Percentiles rank a stretch among this genome's conserved stretches.
These are phyloP conservation scores for Solioccasus polychromus DNA, from an alignment of 768 basidiomycete genomes.

Conservation along the genomic window DNA sequence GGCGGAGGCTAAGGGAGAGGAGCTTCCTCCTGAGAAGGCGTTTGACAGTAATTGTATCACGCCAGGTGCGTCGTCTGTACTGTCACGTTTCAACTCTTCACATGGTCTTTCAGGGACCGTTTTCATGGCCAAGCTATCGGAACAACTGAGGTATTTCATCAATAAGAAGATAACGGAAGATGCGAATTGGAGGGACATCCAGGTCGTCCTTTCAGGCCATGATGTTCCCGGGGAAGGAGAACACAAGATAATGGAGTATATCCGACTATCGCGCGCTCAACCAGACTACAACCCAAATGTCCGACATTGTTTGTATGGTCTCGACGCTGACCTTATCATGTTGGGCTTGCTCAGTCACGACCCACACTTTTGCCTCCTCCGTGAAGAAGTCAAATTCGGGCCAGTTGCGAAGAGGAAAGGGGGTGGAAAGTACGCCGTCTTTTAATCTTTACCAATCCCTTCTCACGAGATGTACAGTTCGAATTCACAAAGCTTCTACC, in stretches of 20 bases:
- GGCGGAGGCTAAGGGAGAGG: slow-evolving; percentile 86
- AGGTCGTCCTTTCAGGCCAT: slow-evolving; percentile 94
- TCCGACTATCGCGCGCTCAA: slow-evolving; percentile 90
- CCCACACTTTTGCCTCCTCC: slow-evolving; percentile 95
- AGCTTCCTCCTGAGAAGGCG: slow-evolving; percentile 88
- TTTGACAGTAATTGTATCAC: slow-evolving; percentile 99
- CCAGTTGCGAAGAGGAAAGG: slow-evolving; percentile 72
- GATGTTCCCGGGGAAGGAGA: slow-evolving; percentile 99
- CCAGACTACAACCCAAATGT: slow-evolving; percentile 95
- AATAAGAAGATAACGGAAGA: slow-evolving; percentile 99
- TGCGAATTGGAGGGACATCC: slow-evolving; percentile 87
- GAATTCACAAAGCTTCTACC: slow-evolving; percentile 88
- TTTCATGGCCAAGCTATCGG: slow-evolving; percentile 93
- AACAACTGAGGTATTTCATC: slow-evolving; percentile 91
- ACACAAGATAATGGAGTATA: slow-evolving; percentile 99
- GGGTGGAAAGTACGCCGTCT: slow-evolving; percentile 43
- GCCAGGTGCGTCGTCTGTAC: slow-evolving; percentile 61
- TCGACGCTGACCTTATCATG: slow-evolving; percentile 99
- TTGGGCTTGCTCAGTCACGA: slow-evolving; percentile 95
- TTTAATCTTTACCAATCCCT: not conserved
- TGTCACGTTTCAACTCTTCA: not conserved
- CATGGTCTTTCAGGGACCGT: slow-evolving; percentile 61
- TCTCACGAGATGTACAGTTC: slow-evolving; percentile 35
- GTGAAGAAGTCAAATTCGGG: slow-evolving; percentile 99
- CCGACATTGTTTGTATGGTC: slow-evolving; percentile 96